phyloP scores from a whole-genome alignment of 2,329 filamentous ascomycete genomes.

The Penicillium sp. region DNA sequence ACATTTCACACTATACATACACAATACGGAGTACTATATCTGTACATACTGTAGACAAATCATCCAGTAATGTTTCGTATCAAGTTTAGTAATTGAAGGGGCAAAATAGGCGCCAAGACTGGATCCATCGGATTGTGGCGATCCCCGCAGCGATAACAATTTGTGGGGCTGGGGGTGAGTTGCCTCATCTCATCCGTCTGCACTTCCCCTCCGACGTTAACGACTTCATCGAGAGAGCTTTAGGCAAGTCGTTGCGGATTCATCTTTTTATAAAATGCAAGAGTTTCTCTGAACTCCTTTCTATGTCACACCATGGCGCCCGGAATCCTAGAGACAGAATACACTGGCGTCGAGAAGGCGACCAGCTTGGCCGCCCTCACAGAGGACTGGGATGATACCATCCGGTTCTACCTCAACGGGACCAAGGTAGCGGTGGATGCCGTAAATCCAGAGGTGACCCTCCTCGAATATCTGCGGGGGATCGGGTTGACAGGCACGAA shows the following conservation, averaged over 20 bases:
- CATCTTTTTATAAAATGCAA: neutral
- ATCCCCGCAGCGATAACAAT: conserved; percentile 35
- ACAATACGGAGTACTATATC: neutral
- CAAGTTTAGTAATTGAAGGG: conserved; percentile 1
- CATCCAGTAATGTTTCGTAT: neutral
- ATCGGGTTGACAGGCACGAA: conserved; percentile 95
- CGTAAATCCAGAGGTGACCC: conserved; percentile 85
- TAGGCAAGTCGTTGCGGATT: conserved; percentile 19
- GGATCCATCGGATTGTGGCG: conserved; percentile 37
- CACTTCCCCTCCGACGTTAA: conserved; percentile 1
- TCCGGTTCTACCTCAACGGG: conserved; percentile 93
- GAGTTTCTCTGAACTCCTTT: conserved; percentile 4
- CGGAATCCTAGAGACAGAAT: conserved; percentile 50
- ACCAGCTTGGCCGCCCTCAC: conserved; percentile 64
- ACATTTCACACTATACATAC: neutral
- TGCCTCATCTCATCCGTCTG: conserved; percentile 12
- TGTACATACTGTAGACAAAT: no score
- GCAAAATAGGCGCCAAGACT: conserved; percentile 9
- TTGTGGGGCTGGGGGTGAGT: conserved; percentile 11
- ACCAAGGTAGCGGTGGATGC: conserved; percentile 83
- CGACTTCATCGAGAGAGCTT: conserved; percentile 6
- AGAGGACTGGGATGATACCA: conserved; percentile 77
- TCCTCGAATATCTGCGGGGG: conserved; percentile 89
- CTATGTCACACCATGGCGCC: conserved; percentile 54
- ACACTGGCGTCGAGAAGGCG: conserved; percentile 49